Evolutionary conservation across 2,329 filamentous ascomycete genomes (phyloP).

Genomic region (Penicillium sp.): DNA sequence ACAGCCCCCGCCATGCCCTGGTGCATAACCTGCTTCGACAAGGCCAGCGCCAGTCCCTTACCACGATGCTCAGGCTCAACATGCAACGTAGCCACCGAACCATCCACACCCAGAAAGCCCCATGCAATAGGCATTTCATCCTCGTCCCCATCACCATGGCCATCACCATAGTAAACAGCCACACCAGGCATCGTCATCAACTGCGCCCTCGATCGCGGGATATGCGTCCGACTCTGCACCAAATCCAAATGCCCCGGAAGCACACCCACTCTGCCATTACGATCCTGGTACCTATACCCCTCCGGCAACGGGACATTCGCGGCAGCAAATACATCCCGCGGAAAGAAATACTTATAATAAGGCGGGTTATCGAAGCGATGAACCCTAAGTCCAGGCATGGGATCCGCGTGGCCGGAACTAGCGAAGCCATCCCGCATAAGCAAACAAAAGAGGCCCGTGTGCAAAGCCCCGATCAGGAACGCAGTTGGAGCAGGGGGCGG

Average conservation of each 20-base stretch:
- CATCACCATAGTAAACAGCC: constrained; percentile 29
- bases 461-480: constrained; percentile 37
- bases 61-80: constrained; percentile 42
- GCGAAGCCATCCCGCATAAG: constrained; percentile 22
- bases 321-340: constrained; percentile 10
- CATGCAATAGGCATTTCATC: constrained; percentile 37
- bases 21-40: constrained; percentile 34
- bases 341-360: constrained; percentile 39
- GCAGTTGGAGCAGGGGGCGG: constrained; percentile 25
- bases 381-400: constrained; percentile 22
- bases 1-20: constrained; percentile 23
- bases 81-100: constrained; percentile 36
- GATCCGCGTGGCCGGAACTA: constrained; percentile 3
- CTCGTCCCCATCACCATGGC: background rate
- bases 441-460: constrained; percentile 31
- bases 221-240: constrained; percentile 37
- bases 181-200: constrained; percentile 31
- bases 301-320: constrained; percentile 25
- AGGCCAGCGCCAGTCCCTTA: constrained; percentile 29
- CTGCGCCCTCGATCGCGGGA: constrained; percentile 34
- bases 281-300: constrained; percentile 31
- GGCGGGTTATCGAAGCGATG: constrained; percentile 28
- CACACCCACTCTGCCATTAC: constrained; percentile 24
- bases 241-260: constrained; percentile 31
- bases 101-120: constrained; percentile 39